Base-by-base conservation (phyloP, 106 monocot genomes). In the Amphibolis antarctica region DNA sequence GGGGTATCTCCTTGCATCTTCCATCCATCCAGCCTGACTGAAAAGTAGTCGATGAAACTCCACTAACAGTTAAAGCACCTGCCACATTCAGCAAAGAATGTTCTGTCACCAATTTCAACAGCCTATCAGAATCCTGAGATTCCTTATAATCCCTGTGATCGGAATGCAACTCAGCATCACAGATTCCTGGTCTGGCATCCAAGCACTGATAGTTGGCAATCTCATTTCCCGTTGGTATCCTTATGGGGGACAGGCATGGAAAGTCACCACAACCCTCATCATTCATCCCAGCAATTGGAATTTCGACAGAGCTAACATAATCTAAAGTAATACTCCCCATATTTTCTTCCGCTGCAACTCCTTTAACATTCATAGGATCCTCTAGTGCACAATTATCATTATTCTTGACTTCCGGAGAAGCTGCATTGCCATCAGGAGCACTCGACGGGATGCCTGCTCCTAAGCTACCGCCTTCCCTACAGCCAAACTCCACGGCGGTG, bases 221-320 rank as follows among this genome's bases (percentile, higher is more conserved):
- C 31, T 60, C 31, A 60, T 60, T 18, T 42, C 60, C 60, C 43
- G 42, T 13, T 10, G 43, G 20, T 19, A 17, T 58, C 18, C 58
- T 29, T 29, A 60, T 17, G 1, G 60, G 60, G 17, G 42, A 60
- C 22, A 43, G 43, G 22, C 42, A 29, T 21, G 31, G 43, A 60
- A 60, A 36, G 42, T 60, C 60, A 43, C 42, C 60, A 43, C 42
- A 42, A 60, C 60, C 21, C 10, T 60, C 60, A 17, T 28, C 25
- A 10, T 58, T 22, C 60, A 42, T 20, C 31, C 28, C 60, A 42
- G 28, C 21, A 29, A 5, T 36, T n/a, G 21, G 10, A n/a, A 42
- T 21, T n/a, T 18, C 43, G 43, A 21, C 22, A 60, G 60, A 7
- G 19, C 21, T 60, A 6, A 1, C 60, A 25, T 14, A 12, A 42